A percentile compares a stretch with the other conserved stretches of the same genome.
Evolutionary conservation across 2,329 filamentous ascomycete genomes (phyloP).

Genomic region (Cercospora sp.): DNA sequence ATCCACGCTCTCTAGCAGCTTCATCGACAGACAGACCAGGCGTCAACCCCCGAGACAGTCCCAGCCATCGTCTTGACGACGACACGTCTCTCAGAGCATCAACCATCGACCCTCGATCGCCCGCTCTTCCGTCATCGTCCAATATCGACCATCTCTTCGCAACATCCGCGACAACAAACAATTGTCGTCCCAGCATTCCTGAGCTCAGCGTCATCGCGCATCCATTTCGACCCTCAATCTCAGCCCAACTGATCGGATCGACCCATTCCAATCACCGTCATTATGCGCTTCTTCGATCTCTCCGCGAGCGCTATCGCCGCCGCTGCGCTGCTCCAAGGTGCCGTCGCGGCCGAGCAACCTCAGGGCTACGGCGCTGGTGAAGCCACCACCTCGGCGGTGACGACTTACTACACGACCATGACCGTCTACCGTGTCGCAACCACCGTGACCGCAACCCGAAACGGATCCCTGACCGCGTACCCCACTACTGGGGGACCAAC

Average conservation of each 20-base stretch:
- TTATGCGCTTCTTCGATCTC: slow-evolving; percentile 34
- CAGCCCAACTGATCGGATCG: slow-evolving; percentile 15
- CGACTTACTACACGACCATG: slow-evolving; percentile 32
- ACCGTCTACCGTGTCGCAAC: slow-evolving; percentile 34
- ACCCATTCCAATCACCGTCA: slow-evolving; percentile 20
- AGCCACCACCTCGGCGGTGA: slow-evolving; percentile 24
- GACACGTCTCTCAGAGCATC: slow-evolving; percentile 21
- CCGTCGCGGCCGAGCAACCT: slow-evolving; percentile 17
- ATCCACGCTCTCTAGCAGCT: slow-evolving; percentile 12
- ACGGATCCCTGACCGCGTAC: slow-evolving; percentile 20
- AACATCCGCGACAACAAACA: slow-evolving; percentile 15
- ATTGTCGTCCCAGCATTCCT: slow-evolving; percentile 17
- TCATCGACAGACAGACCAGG: slow-evolving; percentile 22
- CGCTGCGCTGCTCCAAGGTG: slow-evolving; percentile 21
- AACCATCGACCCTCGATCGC: slow-evolving; percentile 10
- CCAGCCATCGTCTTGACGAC: slow-evolving; percentile 24
- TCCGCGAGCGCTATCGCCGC: slow-evolving; percentile 25
- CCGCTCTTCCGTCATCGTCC: slow-evolving; percentile 6
- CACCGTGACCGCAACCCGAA: slow-evolving; percentile 33
- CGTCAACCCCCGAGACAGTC: slow-evolving; percentile 23
- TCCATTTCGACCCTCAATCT: slow-evolving; percentile 15
- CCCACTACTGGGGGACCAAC: not conserved
- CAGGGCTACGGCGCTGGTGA: slow-evolving; percentile 14
- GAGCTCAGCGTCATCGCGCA: slow-evolving; percentile 18
- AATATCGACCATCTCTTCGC: not conserved